Conservation (phyloP, 2,329 filamentous ascomycete species). For the Colletotrichum sp. region DNA sequence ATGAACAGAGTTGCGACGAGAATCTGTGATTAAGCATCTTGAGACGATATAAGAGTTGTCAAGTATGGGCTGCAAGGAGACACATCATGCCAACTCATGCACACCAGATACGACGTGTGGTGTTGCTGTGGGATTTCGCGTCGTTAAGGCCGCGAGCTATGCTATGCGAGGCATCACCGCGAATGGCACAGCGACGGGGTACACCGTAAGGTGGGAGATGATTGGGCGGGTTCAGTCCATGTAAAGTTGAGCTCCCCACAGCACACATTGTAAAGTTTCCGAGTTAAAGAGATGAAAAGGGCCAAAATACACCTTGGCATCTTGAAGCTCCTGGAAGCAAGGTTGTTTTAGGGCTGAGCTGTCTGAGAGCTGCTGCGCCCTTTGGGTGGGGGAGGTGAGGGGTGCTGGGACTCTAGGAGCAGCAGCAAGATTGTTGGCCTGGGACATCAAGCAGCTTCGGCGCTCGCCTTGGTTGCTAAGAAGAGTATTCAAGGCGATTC, state of each 20-base stretch:
- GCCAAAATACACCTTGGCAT: neutral
- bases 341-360: slow-evolving; percentile 20
- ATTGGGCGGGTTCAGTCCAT: neutral
- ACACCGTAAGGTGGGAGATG: neutral
- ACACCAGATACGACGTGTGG: neutral
- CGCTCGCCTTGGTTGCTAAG: neutral
- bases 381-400: neutral
- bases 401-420: neutral
- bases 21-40: neutral
- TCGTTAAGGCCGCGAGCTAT: neutral
- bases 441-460: neutral
- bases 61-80: neutral
- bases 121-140: neutral
- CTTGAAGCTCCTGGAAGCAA: neutral
- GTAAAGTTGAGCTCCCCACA: slow-evolving; percentile 2
- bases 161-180: neutral
- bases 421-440: neutral
- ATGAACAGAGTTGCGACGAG: neutral
- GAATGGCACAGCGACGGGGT: neutral
- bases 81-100: neutral
- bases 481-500: neutral
- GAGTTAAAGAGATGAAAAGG: neutral
- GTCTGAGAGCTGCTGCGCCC: slow-evolving; percentile 4
- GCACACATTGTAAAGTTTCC: neutral
- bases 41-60: neutral